Evolutionary conservation across 257 asterid species (phyloP), one percentile per base, ranked within the genome.

Genomic region (Thymus mandschuricus): DNA sequence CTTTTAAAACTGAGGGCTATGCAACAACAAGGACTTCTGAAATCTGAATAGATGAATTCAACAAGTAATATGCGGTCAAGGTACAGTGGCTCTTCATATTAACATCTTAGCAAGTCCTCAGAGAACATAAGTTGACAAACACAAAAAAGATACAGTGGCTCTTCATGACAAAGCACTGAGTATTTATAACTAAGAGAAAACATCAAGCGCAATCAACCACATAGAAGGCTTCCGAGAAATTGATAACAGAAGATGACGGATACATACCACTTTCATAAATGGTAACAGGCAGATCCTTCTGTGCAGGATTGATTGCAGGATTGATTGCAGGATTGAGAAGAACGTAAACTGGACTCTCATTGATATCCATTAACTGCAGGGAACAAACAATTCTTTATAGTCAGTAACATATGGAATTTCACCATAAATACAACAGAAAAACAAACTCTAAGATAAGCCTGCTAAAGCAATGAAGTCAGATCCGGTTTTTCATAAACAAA

Each of bases 301-400:
- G 97, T 35, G 97, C 85, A 62, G 90, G 97, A 81, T 91, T 94
- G 80, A 89, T 88, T 6, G 91, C 70, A 56, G 99, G 99, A 79
- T 91, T 94, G 76, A 94, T 88, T 6, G 91, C 70, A 56, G 99
- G 99, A 79, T 91, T 94, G 76, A 94, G 96, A 84, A 94, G 91
- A 73, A 94, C 89, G 72, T 89, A 91, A 5, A 94, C 87, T 15
- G 99, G 97, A 78, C 95, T 94, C 81, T 94, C 97, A 69, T 94
- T 94, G 77, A 94, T 91, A 80, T 91, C 97, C 99, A 91, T 91
- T 76, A 94, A 63, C 97, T 94, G 96, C 65, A 27, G 71, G 65
- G 44, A 50, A 65, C 35, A 64, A 58, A 75, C 12, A 57, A 28
- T 15, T 28, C 40, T 61, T 46, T 40, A 13, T 58, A 73, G 64